A percentile compares a stretch with the other conserved stretches of the same genome.
Conservation (phyloP, 805 yeast species). For the Kluyveromyces starmeri region DNA sequence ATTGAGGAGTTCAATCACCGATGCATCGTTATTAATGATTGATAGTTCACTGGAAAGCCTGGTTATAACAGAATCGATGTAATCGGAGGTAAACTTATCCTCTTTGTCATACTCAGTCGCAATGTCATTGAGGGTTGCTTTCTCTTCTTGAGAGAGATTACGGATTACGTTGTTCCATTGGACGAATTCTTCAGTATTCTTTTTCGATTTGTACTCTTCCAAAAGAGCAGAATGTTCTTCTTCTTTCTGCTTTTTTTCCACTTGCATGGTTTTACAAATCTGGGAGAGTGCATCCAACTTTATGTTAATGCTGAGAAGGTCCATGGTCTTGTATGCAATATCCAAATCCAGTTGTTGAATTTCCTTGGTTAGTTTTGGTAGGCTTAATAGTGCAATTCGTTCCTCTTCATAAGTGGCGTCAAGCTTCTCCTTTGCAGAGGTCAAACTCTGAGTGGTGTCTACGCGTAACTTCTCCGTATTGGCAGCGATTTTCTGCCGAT, state of each 20-base stretch:
- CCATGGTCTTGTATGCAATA: constrained; percentile 1
- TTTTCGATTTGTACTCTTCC: constrained; percentile 6
- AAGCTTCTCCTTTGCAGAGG: neutral
- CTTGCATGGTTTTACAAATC: constrained; percentile 1
- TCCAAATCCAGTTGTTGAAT: constrained; percentile 1
- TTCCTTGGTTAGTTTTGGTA: neutral
- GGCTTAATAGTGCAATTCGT: neutral
- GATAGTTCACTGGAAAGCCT: constrained; percentile 39
- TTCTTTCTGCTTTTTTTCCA: neutral
- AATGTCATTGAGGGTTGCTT: constrained; percentile 31
- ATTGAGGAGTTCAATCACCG: constrained; percentile 30
- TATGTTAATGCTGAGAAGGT: constrained; percentile 6
- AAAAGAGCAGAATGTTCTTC: neutral
- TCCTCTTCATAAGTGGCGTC: constrained; percentile 2
- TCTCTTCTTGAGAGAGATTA: constrained; percentile 33
- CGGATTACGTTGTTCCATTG: constrained; percentile 24
- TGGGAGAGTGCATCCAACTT: constrained; percentile 14
- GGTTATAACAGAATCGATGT: constrained; percentile 34
- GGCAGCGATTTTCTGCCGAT: constrained; percentile 10
- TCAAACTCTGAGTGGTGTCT: constrained; percentile 1
- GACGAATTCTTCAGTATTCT: constrained; percentile 19
- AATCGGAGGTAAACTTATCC: constrained; percentile 32
- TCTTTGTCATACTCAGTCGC: constrained; percentile 32
- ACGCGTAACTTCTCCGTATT: constrained; percentile 6
- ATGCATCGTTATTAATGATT: constrained; percentile 31